phyloP scores from a whole-genome alignment of 371 early-diverging fungal genomes.

The Mortierella sp. region DNA sequence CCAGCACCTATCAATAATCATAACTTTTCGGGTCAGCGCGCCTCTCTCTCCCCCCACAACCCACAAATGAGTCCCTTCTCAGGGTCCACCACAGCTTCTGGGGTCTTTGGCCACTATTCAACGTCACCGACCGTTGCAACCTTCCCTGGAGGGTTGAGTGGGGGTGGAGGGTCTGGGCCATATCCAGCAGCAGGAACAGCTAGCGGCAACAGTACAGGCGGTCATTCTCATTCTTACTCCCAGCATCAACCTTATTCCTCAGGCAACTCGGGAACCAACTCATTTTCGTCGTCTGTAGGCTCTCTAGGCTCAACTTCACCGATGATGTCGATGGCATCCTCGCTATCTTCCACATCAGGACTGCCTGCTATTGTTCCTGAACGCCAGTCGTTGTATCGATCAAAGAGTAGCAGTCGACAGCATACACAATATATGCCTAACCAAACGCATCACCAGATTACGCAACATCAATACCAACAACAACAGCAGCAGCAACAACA shows the following conservation, averaged over 20 bases:
- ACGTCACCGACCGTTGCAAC: constrained; percentile 37
- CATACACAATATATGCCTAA: constrained; percentile 25
- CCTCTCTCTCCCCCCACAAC: constrained; percentile 28
- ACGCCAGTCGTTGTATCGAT: constrained; percentile 48
- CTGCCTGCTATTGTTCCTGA: constrained; percentile 52
- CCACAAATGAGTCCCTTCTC: constrained; percentile 24
- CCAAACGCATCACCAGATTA: constrained; percentile 18
- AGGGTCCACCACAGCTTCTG: not conserved
- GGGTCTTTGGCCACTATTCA: constrained; percentile 30
- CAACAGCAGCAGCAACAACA: constrained; percentile 1
- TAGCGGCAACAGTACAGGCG: not conserved
- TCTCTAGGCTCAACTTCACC: constrained; percentile 51
- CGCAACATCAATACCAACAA: not conserved
- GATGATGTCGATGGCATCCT: constrained; percentile 49
- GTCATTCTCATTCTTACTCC: constrained; percentile 7
- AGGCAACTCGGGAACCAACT: constrained; percentile 37
- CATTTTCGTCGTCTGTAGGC: constrained; percentile 46
- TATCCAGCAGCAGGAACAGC: constrained; percentile 19
- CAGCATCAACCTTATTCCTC: constrained; percentile 36
- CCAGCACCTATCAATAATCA: constrained; percentile 49
- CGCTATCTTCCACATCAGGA: constrained; percentile 42
- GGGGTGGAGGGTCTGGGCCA: constrained; percentile 6
- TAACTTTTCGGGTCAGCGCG: constrained; percentile 39
- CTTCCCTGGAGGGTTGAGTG: constrained; percentile 31
- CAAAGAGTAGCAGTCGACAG: constrained; percentile 51